These are phyloP conservation scores for Cytospora paraplurivora DNA, from an alignment of 2,329 filamentous ascomycete species.

Conservation along the genomic window DNA sequence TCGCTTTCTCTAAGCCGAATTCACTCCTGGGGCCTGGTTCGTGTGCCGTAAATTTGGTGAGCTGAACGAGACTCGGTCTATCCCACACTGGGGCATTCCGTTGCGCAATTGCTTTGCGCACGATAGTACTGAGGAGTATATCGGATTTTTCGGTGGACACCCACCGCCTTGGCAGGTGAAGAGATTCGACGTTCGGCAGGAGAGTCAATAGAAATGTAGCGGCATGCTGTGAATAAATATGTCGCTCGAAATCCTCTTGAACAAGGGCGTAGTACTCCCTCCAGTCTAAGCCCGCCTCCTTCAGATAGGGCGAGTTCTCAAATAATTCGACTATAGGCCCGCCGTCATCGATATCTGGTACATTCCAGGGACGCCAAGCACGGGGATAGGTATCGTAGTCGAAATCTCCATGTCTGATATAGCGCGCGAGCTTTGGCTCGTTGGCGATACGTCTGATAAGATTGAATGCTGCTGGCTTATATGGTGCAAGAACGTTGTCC, in stretches of 20 bases:
- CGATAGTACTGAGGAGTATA: neutral
- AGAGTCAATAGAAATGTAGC: slow-evolving; percentile 2
- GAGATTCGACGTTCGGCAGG: neutral
- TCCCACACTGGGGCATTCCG: no score
- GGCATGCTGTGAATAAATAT: slow-evolving; percentile 2
- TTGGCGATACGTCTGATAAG: neutral
- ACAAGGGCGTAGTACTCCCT: neutral
- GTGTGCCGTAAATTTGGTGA: neutral
- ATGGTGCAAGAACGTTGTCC: neutral
- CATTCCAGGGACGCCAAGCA: neutral
- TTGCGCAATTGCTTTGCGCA: neutral
- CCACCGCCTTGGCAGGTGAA: neutral
- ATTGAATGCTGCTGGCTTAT: neutral
- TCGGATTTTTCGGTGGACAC: neutral
- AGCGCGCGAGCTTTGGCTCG: neutral
- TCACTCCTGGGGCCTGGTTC: no score
- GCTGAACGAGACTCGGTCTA: neutral
- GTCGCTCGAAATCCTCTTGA: neutral
- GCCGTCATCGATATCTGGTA: neutral
- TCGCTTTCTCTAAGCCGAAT: no score
- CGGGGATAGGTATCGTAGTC: neutral
- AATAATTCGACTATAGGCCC: neutral
- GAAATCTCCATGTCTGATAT: slow-evolving; percentile 5
- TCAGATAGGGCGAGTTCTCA: neutral
- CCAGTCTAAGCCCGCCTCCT: neutral